Base-by-base conservation (phyloP, 1,284 basidiomycete species). In the Trametes sp. region DNA sequence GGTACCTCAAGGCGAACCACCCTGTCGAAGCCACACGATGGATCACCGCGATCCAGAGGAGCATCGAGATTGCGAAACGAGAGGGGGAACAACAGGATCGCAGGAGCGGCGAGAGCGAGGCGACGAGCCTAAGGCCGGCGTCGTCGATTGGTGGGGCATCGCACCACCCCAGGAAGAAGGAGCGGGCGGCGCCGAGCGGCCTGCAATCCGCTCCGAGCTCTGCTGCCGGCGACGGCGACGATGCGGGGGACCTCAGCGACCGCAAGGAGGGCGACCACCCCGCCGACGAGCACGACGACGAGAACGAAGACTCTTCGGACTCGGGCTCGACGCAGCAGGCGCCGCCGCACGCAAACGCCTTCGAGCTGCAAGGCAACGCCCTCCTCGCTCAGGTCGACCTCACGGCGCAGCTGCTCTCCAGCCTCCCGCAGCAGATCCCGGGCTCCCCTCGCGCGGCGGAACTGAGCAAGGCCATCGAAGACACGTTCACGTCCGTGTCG, bases 1-100 rank as follows among this genome's bases (percentile, higher is more conserved):
- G 96, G 87, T 98, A 93, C 74, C 84, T 98, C 74, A 94, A 94
- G 68, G 96, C 95, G 0, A 94, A 91, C 62, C 94, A 96, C 65
- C 92, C 92, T 0, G 92, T 93, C 3, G 95, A 98, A 75, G 93
- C 94, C 2, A 84, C 90, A 3, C 84, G 94, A n/a, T 98, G 95
- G 95, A 86, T 85, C 0, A 88, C 92, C 64, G 90, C 89, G 0
- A 84, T 97, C 51, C 78, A 80, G 28, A 86, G 86, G 72, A 90
- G 88, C 69, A 90, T 95, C 63, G 91, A 94, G 36, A 90, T 86
- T 81, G 79, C 79, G 54, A 76, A 75, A 49, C 74, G 74, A 10
- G 74, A 72, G 51, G 60, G 62, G 31, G 73, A 68, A 26, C 55
- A 61, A 31, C 31, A 69, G 31, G 70, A 70, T 21, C 68, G 77